Evolutionary conservation across 352 stramenopile species (phyloP), one percentile per base, ranked within the genome.

Genomic region (Phytophthora pseudosyringae): DNA sequence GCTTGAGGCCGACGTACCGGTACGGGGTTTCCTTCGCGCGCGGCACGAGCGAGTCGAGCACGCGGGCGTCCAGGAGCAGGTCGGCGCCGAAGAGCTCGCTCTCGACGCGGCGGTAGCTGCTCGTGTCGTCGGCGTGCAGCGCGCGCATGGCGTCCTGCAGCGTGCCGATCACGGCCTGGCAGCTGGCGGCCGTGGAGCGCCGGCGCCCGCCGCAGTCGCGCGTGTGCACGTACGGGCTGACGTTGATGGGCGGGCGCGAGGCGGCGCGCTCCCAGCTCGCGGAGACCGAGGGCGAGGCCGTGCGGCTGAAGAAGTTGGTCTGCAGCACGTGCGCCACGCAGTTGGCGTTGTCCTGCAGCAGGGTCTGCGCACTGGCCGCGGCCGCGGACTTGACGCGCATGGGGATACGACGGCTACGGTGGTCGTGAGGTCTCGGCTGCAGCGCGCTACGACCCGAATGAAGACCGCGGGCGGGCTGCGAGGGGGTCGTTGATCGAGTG

Each of bases 1-100:
- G 83, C 68, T 94, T 94, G 63, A 92, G 73, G 2, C 80, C 75
- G 18, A 94, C 71, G 69, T 88, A 94, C 41, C 86, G 78, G 64
- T 94, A 83, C 21, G 81, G 81, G 1, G 62, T 79, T 60, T 89
- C 73, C 56, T 91, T 89, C 13, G 86, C 88, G 11, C 86, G 70
- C 40, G 75, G 73, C 15, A 85, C 71, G 26, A 94, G 69, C 38
- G 80, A 88, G 57, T 93, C 83, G 25, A 94, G 68, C 15, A 94
- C 83, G 21, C 83, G 62, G 5, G 81, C 86, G 56, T 91, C 82
- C 26, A 90, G 73, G 9, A 94, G 68, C 33, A 89, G 43, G 26
- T 88, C 76, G 0, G 75, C 67, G 6, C 79, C 77, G 32, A 86
- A 72, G 48, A 91, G 59, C 28, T 88, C 79, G 10, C 70, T 81